Conservation (phyloP, 2,329 filamentous ascomycete genomes). For the Pseudogymnoascus sp. region DNA sequence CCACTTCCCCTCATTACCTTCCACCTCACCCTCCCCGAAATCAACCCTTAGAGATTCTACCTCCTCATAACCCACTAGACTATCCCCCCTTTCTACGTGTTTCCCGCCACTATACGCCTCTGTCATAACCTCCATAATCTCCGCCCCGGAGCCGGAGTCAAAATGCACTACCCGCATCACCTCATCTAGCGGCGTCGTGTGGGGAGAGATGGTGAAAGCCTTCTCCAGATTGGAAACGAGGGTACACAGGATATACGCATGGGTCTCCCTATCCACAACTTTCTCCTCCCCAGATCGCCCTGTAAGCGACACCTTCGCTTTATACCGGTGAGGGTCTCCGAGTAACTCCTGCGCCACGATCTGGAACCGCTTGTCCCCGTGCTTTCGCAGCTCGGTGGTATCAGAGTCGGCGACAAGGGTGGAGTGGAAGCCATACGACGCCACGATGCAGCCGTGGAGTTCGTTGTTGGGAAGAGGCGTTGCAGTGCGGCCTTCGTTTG, state of each 20-base stretch:
- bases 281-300: constrained; percentile 26
- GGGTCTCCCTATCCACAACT: constrained; percentile 34
- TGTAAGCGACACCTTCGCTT: constrained; percentile 28
- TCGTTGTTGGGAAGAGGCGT: constrained; percentile 20
- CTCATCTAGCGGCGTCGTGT: constrained; percentile 60
- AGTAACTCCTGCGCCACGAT: constrained; percentile 76
- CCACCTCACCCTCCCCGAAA: constrained; percentile 54
- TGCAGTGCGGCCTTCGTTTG: constrained; percentile 22
- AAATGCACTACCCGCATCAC: constrained; percentile 68
- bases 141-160: constrained; percentile 53
- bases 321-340: constrained; percentile 52
- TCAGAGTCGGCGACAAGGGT: constrained; percentile 86
- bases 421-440: constrained; percentile 84
- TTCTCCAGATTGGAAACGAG: constrained; percentile 76
- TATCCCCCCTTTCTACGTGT: constrained; percentile 46
- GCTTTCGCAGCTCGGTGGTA: constrained; percentile 68
- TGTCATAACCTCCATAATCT: constrained; percentile 71
- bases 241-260: constrained; percentile 70
- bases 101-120: constrained; percentile 49
- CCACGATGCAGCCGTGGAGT: constrained; percentile 72
- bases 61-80: constrained; percentile 64
- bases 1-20: constrained; percentile 55
- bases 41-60: constrained; percentile 60
- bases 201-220: constrained; percentile 73
- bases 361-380: constrained; percentile 69